Evolutionary conservation across 768 basidiomycete species (phyloP).

Genomic region (Boletus sp.): DNA sequence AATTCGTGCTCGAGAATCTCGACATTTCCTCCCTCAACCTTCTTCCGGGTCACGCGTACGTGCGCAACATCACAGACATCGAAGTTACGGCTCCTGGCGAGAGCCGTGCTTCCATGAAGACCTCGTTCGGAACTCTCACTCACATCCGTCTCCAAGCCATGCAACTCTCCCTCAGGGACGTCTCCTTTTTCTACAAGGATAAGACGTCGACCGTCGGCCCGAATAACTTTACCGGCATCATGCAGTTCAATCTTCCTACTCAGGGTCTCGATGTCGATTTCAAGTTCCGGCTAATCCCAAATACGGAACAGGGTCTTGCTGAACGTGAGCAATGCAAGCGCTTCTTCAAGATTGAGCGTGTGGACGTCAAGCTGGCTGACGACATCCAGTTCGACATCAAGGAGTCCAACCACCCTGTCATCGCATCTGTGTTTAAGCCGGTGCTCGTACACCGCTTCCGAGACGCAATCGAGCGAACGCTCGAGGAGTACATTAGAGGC

Average conservation of each 20-base stretch:
- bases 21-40: constrained; percentile 66
- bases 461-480: constrained; percentile 56
- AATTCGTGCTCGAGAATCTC: constrained; percentile 75
- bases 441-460: constrained; percentile 55
- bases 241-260: constrained; percentile 59
- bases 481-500: constrained; percentile 54
- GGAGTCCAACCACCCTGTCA: constrained; percentile 61
- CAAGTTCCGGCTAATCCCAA: constrained; percentile 62
- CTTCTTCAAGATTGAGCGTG: constrained; percentile 59
- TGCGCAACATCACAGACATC: constrained; percentile 67
- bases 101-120: constrained; percentile 36
- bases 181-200: constrained; percentile 76
- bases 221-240: constrained; percentile 57
- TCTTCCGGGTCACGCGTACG: constrained; percentile 67
- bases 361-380: constrained; percentile 53
- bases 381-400: constrained; percentile 54
- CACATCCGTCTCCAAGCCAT: constrained; percentile 65
- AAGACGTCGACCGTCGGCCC: constrained; percentile 53
- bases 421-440: constrained; percentile 63
- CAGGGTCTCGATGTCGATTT: constrained; percentile 70
- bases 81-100: constrained; percentile 47
- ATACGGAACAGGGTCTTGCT: constrained; percentile 37
- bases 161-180: constrained; percentile 58
- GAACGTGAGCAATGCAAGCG: constrained; percentile 47
- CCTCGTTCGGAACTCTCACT: constrained; percentile 60